phyloP scores from a whole-genome alignment of 805 yeast genomes.

The Saccharomycopsis oosterbeekiorum region DNA sequence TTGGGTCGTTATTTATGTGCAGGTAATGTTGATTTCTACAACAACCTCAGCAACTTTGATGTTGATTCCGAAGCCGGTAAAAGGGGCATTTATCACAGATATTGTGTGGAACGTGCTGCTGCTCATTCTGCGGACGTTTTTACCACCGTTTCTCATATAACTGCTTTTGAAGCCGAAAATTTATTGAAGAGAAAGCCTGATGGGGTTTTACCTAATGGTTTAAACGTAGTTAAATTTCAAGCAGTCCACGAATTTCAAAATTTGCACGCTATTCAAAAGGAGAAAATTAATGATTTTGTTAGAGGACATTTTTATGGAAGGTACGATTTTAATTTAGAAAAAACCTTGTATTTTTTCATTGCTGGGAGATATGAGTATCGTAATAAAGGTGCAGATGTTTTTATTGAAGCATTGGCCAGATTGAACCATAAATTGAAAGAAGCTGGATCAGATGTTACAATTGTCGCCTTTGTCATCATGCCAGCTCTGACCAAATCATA shows the following conservation, averaged over 20 bases:
- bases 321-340: slow-evolving; percentile 87
- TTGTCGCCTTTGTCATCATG: slow-evolving; percentile 96
- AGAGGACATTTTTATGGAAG: slow-evolving; percentile 97
- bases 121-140: slow-evolving; percentile 94
- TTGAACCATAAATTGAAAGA: slow-evolving; percentile 80
- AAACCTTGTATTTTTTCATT: slow-evolving; percentile 89
- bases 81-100: slow-evolving; percentile 93
- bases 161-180: slow-evolving; percentile 94
- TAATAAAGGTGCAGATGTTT: slow-evolving; percentile 94
- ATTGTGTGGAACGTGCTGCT: slow-evolving; percentile 93
- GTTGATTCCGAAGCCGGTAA: slow-evolving; percentile 98
- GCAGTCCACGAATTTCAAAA: slow-evolving; percentile 98
- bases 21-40: slow-evolving; percentile 92
- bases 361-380: slow-evolving; percentile 97
- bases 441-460: slow-evolving; percentile 76
- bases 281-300: slow-evolving; percentile 84
- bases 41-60: slow-evolving; percentile 78
- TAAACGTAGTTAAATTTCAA: slow-evolving; percentile 89
- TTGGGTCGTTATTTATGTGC: slow-evolving; percentile 94
- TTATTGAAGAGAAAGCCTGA: slow-evolving; percentile 92
- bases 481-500: slow-evolving; percentile 92
- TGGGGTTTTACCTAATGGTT: slow-evolving; percentile 94
- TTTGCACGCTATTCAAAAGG: slow-evolving; percentile 85
- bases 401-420: slow-evolving; percentile 85
- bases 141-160: slow-evolving; percentile 93